These are phyloP conservation scores for Pelomyxa schiedti DNA, from an alignment of 78 protist species.

Conservation along the genomic window DNA sequence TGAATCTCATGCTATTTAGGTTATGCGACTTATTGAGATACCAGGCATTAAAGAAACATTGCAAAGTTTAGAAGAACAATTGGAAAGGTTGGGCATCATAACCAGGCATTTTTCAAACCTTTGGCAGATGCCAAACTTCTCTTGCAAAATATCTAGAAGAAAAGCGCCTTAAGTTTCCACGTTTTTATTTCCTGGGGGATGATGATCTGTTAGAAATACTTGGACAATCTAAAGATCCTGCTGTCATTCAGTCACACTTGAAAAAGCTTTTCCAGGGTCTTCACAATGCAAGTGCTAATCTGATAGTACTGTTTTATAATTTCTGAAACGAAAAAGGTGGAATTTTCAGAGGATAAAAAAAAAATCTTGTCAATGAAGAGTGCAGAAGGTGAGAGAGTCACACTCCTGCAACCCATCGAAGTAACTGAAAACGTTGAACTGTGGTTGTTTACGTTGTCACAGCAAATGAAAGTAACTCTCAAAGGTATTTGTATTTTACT, in stretches of 20 bases:
- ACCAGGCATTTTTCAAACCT: neutral
- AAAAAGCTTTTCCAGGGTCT: slow-evolving; percentile 78
- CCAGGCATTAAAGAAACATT: slow-evolving; percentile 10
- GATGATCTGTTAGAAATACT: slow-evolving; percentile 85
- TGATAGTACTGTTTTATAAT: slow-evolving; percentile 43
- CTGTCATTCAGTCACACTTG: slow-evolving; percentile 67
- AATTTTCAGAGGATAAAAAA: neutral
- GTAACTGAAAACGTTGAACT: slow-evolving; percentile 55
- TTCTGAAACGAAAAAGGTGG: neutral
- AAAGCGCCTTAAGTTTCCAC: slow-evolving; percentile 81
- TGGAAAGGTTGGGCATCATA: no score
- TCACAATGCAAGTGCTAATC: no score
- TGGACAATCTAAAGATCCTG: slow-evolving; percentile 41
- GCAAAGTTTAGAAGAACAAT: slow-evolving; percentile 34
- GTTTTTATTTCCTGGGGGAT: slow-evolving; percentile 90
- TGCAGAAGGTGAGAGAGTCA: slow-evolving; percentile 52
- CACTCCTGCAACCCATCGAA: slow-evolving; percentile 20
- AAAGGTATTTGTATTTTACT: neutral
- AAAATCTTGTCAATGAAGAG: slow-evolving; percentile 13
- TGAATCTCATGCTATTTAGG: neutral
- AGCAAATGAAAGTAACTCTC: slow-evolving; percentile 31
- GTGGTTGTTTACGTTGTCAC: slow-evolving; percentile 35
- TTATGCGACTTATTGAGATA: neutral
- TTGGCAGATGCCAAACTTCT: slow-evolving; percentile 63
- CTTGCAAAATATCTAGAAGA: slow-evolving; percentile 76